Conservation (phyloP, 257 asterid species). For the Marsdenia floribunda region DNA sequence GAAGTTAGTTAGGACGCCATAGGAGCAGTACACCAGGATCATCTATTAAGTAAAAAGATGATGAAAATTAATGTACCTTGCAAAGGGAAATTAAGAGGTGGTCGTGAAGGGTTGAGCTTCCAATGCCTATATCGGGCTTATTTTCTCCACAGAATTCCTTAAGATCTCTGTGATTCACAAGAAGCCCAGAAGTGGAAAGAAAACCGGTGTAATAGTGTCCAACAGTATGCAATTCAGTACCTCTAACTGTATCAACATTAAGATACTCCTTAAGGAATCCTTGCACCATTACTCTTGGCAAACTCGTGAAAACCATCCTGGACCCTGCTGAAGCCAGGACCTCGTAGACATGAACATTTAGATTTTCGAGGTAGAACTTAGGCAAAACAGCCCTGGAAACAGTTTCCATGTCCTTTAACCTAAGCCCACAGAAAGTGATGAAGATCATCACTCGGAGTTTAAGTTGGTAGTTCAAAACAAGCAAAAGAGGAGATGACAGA, state of each 20-base stretch:
- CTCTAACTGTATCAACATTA: slow-evolving; percentile 46
- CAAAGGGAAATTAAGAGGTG: slow-evolving; percentile 56
- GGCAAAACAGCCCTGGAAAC: slow-evolving; percentile 75
- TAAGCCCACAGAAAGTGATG: slow-evolving; percentile 72
- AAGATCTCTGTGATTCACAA: slow-evolving; percentile 59
- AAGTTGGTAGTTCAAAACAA: slow-evolving; percentile 35
- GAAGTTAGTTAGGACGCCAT: too few species aligned
- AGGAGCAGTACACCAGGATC: too few species aligned
- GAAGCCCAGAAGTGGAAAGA: slow-evolving; percentile 40
- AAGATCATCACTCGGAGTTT: slow-evolving; percentile 59
- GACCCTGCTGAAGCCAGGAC: slow-evolving; percentile 41
- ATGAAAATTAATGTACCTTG: slow-evolving; percentile 45
- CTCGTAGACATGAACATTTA: slow-evolving; percentile 46
- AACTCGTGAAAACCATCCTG: slow-evolving; percentile 45
- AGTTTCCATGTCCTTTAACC: slow-evolving; percentile 44
- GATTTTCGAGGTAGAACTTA: slow-evolving; percentile 69
- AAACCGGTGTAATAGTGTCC: slow-evolving; percentile 65
- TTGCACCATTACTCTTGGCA: slow-evolving; percentile 83
- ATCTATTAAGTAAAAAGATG: not conserved
- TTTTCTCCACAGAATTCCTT: slow-evolving; percentile 49
- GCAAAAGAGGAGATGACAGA: slow-evolving; percentile 44
- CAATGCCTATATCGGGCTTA: slow-evolving; percentile 71
- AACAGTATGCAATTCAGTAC: slow-evolving; percentile 53
- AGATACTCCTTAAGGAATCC: slow-evolving; percentile 66
- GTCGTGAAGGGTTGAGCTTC: slow-evolving; percentile 44